Conservation (phyloP, 2,329 filamentous ascomycete genomes). For the Alternaria triticimaculans region DNA sequence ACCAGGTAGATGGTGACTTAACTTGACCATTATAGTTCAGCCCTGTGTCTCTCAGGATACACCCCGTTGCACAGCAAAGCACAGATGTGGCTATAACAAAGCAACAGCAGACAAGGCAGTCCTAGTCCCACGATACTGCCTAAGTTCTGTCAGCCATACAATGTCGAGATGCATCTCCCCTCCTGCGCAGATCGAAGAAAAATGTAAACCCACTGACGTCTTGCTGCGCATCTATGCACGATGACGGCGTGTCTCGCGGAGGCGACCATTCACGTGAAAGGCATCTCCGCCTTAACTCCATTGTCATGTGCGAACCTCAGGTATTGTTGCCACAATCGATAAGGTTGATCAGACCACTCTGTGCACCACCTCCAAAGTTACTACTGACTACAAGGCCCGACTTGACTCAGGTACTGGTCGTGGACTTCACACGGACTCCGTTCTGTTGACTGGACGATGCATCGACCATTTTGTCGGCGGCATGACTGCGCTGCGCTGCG, state of each 20-base stretch:
- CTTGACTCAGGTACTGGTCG: slow-evolving; percentile 5
- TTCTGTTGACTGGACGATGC: neutral
- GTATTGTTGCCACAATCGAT: slow-evolving; percentile 26
- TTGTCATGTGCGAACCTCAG: slow-evolving; percentile 26
- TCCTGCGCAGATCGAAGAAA: slow-evolving; percentile 7
- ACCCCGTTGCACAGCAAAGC: slow-evolving; percentile 14
- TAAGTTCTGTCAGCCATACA: neutral
- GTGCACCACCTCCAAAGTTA: slow-evolving; percentile 12
- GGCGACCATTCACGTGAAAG: slow-evolving; percentile 23
- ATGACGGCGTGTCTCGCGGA: slow-evolving; percentile 31
- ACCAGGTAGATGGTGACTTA: slow-evolving; percentile 24
- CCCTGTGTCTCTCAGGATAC: neutral
- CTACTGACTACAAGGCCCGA: slow-evolving; percentile 27
- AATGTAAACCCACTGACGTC: slow-evolving; percentile 15
- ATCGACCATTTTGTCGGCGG: neutral
- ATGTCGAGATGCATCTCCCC: neutral
- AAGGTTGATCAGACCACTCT: slow-evolving; percentile 7
- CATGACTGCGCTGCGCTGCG: neutral
- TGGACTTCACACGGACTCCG: neutral
- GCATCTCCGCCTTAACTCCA: slow-evolving; percentile 35
- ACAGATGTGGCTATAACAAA: slow-evolving; percentile 3
- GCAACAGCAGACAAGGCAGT: slow-evolving; percentile 10
- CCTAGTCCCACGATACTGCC: slow-evolving; percentile 1
- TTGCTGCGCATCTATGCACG: slow-evolving; percentile 33
- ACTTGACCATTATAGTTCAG: slow-evolving; percentile 18